Conservation (phyloP, 2,329 filamentous ascomycete species). For the Catunica adiposa region DNA sequence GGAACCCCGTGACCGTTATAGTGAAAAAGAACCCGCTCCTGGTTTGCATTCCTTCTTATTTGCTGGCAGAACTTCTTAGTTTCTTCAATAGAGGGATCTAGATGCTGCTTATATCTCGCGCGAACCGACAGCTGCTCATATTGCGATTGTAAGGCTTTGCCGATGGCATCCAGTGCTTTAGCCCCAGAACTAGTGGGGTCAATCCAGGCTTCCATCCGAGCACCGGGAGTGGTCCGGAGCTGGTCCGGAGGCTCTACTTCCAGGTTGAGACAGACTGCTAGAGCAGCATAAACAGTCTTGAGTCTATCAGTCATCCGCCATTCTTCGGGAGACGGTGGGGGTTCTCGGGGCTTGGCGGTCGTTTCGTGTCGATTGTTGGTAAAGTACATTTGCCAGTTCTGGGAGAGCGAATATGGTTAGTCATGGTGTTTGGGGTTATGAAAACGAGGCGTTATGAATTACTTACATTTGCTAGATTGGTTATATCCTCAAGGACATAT, state of each 20-base stretch:
- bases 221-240: conserved; percentile 83
- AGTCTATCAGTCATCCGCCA: conserved; percentile 95
- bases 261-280: conserved; percentile 91
- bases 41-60: conserved; percentile 78
- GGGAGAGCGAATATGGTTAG: conserved; percentile 8
- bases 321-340: conserved; percentile 55
- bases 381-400: conserved; percentile 99
- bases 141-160: conserved; percentile 86
- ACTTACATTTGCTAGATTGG: conserved; percentile 62
- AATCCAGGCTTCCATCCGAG: conserved; percentile 91
- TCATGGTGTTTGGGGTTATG: background rate
- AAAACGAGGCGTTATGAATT: background rate
- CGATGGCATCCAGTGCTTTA: conserved; percentile 85
- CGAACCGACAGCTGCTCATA: conserved; percentile 90
- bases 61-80: conserved; percentile 93
- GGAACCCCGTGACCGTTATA: conserved; percentile 98
- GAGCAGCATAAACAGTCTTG: conserved; percentile 89
- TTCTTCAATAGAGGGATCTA: conserved; percentile 93
- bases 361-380: conserved; percentile 96
- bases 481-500: conserved; percentile 77
- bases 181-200: conserved; percentile 70
- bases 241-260: conserved; percentile 95
- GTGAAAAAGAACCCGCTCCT: conserved; percentile 90
- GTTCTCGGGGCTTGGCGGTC: conserved; percentile 67
- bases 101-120: conserved; percentile 92